Conservation (phyloP, 2,329 filamentous ascomycete species). For the Colletotrichum cuscutae region DNA sequence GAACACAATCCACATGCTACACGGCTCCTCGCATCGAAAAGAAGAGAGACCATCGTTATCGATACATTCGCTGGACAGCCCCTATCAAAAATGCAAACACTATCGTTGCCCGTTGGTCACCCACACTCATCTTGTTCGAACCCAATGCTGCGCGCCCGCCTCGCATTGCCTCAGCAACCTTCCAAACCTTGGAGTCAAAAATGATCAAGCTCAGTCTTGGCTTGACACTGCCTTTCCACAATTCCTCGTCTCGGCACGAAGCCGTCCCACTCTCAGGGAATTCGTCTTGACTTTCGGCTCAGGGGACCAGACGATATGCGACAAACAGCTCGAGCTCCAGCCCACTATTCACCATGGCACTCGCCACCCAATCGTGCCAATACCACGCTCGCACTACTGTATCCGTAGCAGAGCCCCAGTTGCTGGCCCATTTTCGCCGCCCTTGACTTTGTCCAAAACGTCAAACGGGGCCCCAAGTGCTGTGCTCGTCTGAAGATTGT, state of each 20-base stretch:
- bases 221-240: conserved; percentile 24
- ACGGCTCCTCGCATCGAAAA: neutral
- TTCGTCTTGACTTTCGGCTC: conserved; percentile 30
- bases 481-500: conserved; percentile 10
- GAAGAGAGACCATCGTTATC: neutral
- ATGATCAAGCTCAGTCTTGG: conserved; percentile 9
- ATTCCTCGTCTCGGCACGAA: conserved; percentile 22
- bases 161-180: conserved; percentile 26
- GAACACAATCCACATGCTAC: no score
- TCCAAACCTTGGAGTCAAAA: conserved; percentile 11
- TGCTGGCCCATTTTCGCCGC: neutral
- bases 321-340: conserved; percentile 26
- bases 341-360: neutral
- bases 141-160: conserved; percentile 11
- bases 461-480: conserved; percentile 1
- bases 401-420: neutral
- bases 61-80: no score
- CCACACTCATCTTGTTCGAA: conserved; percentile 9
- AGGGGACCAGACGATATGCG: conserved; percentile 26
- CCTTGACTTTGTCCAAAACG: neutral
- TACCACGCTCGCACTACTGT: no score
- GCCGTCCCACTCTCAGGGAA: conserved; percentile 29
- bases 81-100: neutral
- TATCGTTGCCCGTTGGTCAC: neutral
- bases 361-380: neutral